A percentile compares a stretch with the other conserved stretches of the same genome.
Evolutionary conservation across 2,329 filamentous ascomycete species (phyloP).

Genomic region (Penicillium sp.): DNA sequence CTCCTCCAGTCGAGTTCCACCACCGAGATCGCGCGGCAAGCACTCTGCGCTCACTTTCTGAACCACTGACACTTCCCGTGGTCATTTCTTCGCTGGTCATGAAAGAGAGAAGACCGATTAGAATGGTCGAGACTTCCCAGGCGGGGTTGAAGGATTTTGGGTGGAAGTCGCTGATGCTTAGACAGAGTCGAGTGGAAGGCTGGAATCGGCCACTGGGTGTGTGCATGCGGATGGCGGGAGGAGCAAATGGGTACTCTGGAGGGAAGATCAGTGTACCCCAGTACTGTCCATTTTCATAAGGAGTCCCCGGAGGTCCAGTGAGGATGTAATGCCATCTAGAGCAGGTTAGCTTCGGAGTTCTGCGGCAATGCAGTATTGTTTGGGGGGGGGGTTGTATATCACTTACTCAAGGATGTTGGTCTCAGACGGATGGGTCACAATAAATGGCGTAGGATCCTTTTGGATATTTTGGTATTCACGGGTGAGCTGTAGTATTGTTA

Average conservation of each 20-base stretch:
- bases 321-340: constrained; percentile 86
- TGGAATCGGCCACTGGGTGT: constrained; percentile 93
- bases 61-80: constrained; percentile 74
- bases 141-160: constrained; percentile 96
- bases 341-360: constrained; percentile 10
- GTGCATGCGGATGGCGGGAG: constrained; percentile 97
- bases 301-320: constrained; percentile 85
- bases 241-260: constrained; percentile 91
- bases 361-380: neutral
- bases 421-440: constrained; percentile 79
- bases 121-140: constrained; percentile 94
- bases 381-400: neutral
- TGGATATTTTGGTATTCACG: constrained; percentile 58
- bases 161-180: constrained; percentile 95
- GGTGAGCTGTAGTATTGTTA: constrained; percentile 42
- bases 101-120: constrained; percentile 87
- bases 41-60: constrained; percentile 65
- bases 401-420: constrained; percentile 78
- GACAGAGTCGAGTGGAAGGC: constrained; percentile 79
- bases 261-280: constrained; percentile 97
- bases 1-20: constrained; percentile 95
- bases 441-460: constrained; percentile 77
- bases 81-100: constrained; percentile 99
- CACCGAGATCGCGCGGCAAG: constrained; percentile 71
- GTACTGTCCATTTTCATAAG: constrained; percentile 91